These are phyloP conservation scores for Emergomyces africanus DNA, from an alignment of 2,329 filamentous ascomycete species.

Conservation along the genomic window DNA sequence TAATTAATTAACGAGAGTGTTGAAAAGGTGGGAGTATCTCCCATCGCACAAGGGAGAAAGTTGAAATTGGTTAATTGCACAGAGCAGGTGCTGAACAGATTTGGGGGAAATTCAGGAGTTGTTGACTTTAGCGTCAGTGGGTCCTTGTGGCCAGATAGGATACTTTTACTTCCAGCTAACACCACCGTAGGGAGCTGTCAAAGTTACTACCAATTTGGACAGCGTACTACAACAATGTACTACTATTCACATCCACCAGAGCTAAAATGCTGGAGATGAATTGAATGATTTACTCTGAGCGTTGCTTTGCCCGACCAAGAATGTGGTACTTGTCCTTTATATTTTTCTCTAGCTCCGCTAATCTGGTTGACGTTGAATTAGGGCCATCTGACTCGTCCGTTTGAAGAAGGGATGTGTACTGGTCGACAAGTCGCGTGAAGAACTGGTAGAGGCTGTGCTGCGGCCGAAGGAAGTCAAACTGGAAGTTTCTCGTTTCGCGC, in stretches of 20 bases:
- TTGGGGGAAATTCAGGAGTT: constrained; percentile 3
- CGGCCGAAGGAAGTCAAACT: constrained; percentile 91
- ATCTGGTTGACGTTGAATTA: constrained; percentile 57
- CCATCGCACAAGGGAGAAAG: constrained; percentile 21
- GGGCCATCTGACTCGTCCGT: constrained; percentile 56
- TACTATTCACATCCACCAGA: neutral
- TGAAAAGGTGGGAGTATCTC: constrained; percentile 19
- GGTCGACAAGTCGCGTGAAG: constrained; percentile 83
- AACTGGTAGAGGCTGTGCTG: constrained; percentile 96
- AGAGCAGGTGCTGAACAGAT: constrained; percentile 4
- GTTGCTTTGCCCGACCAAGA: too few species aligned
- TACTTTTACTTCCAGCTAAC: neutral
- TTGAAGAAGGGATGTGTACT: constrained; percentile 71
- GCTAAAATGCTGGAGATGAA: neutral
- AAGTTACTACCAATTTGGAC: neutral
- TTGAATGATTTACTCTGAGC: too few species aligned
- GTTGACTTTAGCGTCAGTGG: neutral
- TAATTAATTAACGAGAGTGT: constrained; percentile 24
- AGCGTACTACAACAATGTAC: too few species aligned
- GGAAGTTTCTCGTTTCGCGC: constrained; percentile 76
- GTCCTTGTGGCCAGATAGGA: neutral
- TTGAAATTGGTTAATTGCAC: constrained; percentile 10
- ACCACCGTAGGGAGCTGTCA: neutral
- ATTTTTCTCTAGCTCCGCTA: constrained; percentile 61
- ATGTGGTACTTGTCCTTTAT: too few species aligned